These are phyloP conservation scores for Colletotrichum higginsianum DNA, from an alignment of 2,329 filamentous ascomycete species.

Conservation along the genomic window DNA sequence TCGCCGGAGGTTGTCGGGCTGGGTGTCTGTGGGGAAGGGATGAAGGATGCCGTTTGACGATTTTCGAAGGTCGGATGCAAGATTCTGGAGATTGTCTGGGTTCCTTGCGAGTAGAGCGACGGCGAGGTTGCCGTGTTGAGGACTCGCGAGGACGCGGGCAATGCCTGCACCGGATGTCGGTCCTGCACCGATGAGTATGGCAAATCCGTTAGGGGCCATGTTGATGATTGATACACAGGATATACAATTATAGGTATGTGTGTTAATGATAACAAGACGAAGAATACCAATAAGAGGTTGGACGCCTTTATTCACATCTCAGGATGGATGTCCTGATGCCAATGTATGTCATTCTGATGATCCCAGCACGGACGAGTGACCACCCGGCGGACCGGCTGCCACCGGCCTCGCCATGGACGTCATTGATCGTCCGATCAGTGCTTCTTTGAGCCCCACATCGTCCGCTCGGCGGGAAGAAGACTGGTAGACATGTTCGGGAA, in stretches of 20 bases:
- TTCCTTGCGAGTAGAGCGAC: conserved; percentile 68
- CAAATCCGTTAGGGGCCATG: conserved; percentile 64
- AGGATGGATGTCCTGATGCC: too few relatives aligned
- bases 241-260: too few relatives aligned
- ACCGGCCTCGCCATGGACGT: conserved; percentile 4
- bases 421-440: conserved; percentile 32
- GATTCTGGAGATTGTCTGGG: conserved; percentile 59
- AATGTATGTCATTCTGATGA: neutral
- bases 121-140: conserved; percentile 67
- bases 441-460: conserved; percentile 6
- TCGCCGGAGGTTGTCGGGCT: conserved; percentile 60
- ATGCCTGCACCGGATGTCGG: conserved; percentile 68
- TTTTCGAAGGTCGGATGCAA: conserved; percentile 58
- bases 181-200: conserved; percentile 67
- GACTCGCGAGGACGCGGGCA: conserved; percentile 66
- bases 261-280: neutral
- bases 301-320: too few relatives aligned
- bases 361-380: neutral
- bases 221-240: neutral
- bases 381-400: neutral
- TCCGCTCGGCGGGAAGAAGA: neutral
- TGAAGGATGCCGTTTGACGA: conserved; percentile 62
- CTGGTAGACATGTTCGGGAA: neutral
- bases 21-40: conserved; percentile 66
- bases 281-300: too few relatives aligned